Base-by-base conservation (phyloP, 441 rosid genomes). In the Hura crepitans region DNA sequence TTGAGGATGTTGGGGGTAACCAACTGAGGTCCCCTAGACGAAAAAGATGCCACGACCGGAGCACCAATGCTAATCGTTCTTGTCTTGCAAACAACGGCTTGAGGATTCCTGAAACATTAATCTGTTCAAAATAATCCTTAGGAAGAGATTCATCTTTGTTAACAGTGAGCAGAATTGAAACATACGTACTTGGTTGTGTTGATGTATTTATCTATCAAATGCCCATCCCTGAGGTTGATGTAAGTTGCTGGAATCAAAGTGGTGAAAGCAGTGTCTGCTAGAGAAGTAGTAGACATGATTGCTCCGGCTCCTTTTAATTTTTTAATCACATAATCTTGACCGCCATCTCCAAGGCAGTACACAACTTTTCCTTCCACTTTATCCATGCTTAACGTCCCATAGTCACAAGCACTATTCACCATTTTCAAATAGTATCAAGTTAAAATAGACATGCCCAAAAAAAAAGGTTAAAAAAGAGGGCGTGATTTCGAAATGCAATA, bases 281-380 rank as follows among this genome's bases (percentile, higher is more conserved):
- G 51, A 46, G n/a, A 66, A 39, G 53, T 80, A 25, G 62, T 62
- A 3, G 86, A 70, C 67, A 72, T 57, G 22, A 89, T 79, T 9
- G 83, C 71, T 17, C 98, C 98, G 23, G 74, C 81, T 49, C 96
- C 98, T 1, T 80, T 75, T 30, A 91, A 74, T 47, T 23, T 17
- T 28, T 65, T 74, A 70, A 91, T 81, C 15, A 67, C 61, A 63
- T 54, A 68, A 62, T 91, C 97, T 72, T 88, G 93, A 30, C 74
- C 70, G 1, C 18, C 10, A 23, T 30, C 57, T 28, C 82, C 93
- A 1, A 75, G 78, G 76, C 97, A 93, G 74, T 83, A 91, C 20
- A 93, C 86, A 47, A 93, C 62, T 65, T 78, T 89, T 30, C 95
- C 95, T 79, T 74, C 80, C 77, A 88, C 95, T 77, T 82, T 91